These are phyloP conservation scores for Eleusine coracana DNA, from an alignment of 176 grass and related monocot species.

Conservation along the genomic window DNA sequence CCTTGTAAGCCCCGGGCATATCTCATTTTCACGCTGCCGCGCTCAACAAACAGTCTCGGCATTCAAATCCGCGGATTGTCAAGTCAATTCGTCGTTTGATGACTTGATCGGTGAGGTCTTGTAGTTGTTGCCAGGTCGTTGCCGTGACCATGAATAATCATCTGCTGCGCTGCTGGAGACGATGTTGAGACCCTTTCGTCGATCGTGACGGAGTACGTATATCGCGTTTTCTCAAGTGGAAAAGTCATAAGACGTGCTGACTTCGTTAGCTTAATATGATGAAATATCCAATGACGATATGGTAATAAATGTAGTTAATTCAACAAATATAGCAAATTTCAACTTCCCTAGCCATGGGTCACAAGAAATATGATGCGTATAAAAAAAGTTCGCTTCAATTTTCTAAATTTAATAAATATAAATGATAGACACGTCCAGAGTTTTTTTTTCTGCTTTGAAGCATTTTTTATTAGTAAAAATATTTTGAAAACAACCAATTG, in stretches of 20 bases:
- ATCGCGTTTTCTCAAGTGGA: background rate
- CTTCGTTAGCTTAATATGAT: background rate
- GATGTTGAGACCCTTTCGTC: background rate
- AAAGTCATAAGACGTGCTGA: background rate
- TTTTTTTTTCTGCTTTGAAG: too few relatives aligned
- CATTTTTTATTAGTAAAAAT: too few relatives aligned
- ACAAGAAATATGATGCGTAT: too few relatives aligned
- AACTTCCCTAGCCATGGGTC: background rate
- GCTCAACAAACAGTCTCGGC: background rate
- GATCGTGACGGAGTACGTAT: too few relatives aligned
- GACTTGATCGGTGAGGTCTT: background rate
- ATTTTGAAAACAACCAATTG: too few relatives aligned
- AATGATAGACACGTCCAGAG: too few relatives aligned
- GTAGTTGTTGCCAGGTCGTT: background rate
- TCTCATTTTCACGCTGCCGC: conserved; percentile 16
- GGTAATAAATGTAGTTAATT: background rate
- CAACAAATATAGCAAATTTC: too few relatives aligned
- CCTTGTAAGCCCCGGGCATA: background rate
- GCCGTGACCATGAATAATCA: background rate
- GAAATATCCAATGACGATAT: background rate
- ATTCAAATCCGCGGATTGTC: conserved; percentile 26
- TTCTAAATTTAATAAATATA: too few relatives aligned
- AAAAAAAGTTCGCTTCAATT: too few relatives aligned
- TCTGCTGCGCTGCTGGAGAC: background rate
- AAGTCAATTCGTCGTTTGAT: conserved; percentile 28